phyloP scores from a whole-genome alignment of 768 basidiomycete species.

The Hirschioporus abietinus region DNA sequence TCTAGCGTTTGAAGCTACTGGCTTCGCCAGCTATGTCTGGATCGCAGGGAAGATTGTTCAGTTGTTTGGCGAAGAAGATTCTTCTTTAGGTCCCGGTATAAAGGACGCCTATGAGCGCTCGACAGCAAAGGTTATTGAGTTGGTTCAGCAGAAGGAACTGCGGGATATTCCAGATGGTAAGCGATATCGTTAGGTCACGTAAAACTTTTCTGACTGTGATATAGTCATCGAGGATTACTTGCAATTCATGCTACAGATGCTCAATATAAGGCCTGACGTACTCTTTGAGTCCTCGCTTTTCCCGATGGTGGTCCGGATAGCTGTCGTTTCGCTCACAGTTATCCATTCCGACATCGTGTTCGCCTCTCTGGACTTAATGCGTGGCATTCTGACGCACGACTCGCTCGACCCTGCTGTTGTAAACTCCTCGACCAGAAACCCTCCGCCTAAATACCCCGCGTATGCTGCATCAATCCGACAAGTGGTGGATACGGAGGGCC shows the following conservation, averaged over 20 bases:
- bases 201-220: constrained; percentile 8
- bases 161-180: constrained; percentile 84
- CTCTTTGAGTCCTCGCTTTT: constrained; percentile 78
- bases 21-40: constrained; percentile 88
- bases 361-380: constrained; percentile 76
- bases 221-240: constrained; percentile 93
- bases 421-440: constrained; percentile 25
- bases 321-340: constrained; percentile 75
- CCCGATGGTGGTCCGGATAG: constrained; percentile 68
- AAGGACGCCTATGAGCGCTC: constrained; percentile 66
- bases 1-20: constrained; percentile 70
- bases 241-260: constrained; percentile 68
- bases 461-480: constrained; percentile 59
- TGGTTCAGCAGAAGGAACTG: constrained; percentile 65
- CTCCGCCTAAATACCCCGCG: constrained; percentile 53
- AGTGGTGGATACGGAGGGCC: constrained; percentile 66
- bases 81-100: constrained; percentile 51
- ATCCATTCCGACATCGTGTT: constrained; percentile 80
- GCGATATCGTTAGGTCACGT: constrained; percentile 21
- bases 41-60: constrained; percentile 83
- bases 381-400: constrained; percentile 70
- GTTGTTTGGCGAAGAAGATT: constrained; percentile 65
- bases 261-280: constrained; percentile 63
- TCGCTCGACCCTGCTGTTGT: constrained; percentile 42
- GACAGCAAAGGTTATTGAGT: constrained; percentile 60